Conservation (phyloP, 176 grass and related monocot species). For the Eremochloa ophiuroides region DNA sequence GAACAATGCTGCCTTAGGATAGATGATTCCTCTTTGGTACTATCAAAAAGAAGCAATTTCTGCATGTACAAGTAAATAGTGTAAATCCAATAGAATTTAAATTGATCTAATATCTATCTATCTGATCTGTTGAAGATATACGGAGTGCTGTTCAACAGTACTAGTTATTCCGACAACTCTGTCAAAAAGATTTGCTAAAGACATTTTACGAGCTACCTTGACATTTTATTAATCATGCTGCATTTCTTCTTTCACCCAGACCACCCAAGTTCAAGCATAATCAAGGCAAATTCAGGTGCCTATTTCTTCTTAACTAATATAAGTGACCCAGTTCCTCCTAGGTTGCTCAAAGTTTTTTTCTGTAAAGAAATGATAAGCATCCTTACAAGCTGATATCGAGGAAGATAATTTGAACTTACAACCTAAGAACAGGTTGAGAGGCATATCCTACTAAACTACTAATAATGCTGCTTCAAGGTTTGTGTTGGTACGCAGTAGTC, state of each 20-base stretch:
- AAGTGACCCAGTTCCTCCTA: not conserved
- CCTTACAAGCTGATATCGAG: not conserved
- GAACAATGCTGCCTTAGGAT: conserved; percentile 45
- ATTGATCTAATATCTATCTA: not conserved
- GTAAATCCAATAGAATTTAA: conserved; percentile 4
- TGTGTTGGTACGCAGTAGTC: not conserved
- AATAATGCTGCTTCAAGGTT: not conserved
- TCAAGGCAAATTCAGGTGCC: not conserved
- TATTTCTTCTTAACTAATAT: not conserved
- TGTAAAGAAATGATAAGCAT: not conserved
- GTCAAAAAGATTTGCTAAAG: not conserved
- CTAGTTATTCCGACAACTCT: not conserved
- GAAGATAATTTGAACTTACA: not conserved
- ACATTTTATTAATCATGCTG: not conserved
- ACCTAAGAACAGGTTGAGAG: not conserved
- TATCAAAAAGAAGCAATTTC: conserved; percentile 75
- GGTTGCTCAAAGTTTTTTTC: not conserved
- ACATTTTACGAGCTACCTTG: not conserved
- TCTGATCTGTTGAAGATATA: not conserved
- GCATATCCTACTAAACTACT: not conserved
- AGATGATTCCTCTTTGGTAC: conserved; percentile 36
- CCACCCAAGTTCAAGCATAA: too few species aligned
- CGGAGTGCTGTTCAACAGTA: not conserved
- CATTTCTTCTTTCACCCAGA: not conserved
- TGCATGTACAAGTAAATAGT: conserved; percentile 33